Conservation (phyloP, 2,329 filamentous ascomycete genomes). For the Sporothrix dimorphospora region DNA sequence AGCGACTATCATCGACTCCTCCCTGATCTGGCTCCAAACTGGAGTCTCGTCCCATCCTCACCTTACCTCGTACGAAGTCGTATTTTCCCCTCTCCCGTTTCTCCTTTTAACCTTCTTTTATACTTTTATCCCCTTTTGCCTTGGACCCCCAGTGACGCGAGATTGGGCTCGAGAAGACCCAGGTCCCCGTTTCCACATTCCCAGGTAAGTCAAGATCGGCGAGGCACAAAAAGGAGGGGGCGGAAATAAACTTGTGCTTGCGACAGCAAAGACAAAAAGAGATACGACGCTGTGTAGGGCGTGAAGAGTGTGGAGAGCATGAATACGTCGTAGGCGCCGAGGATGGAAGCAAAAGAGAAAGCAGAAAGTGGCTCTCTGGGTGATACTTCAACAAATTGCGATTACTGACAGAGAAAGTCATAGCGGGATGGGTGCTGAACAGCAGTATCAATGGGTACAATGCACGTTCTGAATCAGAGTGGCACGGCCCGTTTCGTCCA, state of each 20-base stretch:
- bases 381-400: neutral
- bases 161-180: neutral
- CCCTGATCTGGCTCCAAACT: neutral
- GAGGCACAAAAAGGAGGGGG: neutral
- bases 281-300: neutral
- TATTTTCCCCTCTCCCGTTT: neutral
- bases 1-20: neutral
- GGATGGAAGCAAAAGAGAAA: neutral
- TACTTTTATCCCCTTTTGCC: neutral
- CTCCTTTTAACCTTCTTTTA: neutral
- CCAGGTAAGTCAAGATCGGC: constrained; percentile 19
- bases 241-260: neutral
- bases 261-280: neutral
- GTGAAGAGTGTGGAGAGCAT: neutral
- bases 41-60: too few relatives aligned
- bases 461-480: neutral
- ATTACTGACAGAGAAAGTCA: too few relatives aligned
- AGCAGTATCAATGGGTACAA: neutral
- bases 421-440: too few relatives aligned
- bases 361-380: neutral
- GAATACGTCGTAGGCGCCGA: neutral
- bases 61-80: neutral
- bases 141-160: neutral
- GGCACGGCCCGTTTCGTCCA: neutral
- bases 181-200: constrained; percentile 11